Base-by-base conservation (phyloP, 148 eudicot species). In the Spergularia marina region DNA sequence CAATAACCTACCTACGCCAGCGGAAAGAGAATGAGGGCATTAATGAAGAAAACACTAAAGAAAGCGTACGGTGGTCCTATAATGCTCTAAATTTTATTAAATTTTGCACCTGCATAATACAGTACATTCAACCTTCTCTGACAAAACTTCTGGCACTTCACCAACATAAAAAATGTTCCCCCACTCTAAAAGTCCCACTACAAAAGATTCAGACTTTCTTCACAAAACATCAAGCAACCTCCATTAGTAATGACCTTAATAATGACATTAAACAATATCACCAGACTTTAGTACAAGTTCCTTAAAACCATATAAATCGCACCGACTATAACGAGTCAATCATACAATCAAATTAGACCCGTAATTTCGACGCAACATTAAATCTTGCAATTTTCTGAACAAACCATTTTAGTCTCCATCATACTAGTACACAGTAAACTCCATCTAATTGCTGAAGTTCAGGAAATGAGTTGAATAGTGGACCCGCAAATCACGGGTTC, bases 401-500 rank as follows among this genome's bases (percentile, higher is more conserved):
- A 20, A 58, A 58, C 30, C 12, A 58, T 5, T 58, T n/a, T 18
- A 58, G 21, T 23, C 21, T 9, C 21, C 36, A 30, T 30, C 1
- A 30, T 30, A 30, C 36, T 30, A 30, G 36, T 30, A 30, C 36
- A 30, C 36, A 30, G 36, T 3, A 30, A 30, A 30, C 36, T 30
- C 36, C 41, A 30, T 5, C 39, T 17, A 63, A 4, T 25, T 34
- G 34, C 34, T 13, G 9, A 64, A 63, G 15, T 3, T 16, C 67
- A 15, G 36, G 47, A 16, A 30, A 63, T 30, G 67, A 17, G n/a
- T 34, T 65, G 30, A 74, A 73, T 39, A 74, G 82, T 69, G 78
- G 78, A 40, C 78, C 82, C 61, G 54, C 20, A 68, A 73, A 67
- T 72, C 76, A 67, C 73, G 77, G 76, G 15, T 57, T 65, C 51